Conservation (phyloP, 108 stramenopile genomes). For the Cylindrotheca fusiformis region DNA sequence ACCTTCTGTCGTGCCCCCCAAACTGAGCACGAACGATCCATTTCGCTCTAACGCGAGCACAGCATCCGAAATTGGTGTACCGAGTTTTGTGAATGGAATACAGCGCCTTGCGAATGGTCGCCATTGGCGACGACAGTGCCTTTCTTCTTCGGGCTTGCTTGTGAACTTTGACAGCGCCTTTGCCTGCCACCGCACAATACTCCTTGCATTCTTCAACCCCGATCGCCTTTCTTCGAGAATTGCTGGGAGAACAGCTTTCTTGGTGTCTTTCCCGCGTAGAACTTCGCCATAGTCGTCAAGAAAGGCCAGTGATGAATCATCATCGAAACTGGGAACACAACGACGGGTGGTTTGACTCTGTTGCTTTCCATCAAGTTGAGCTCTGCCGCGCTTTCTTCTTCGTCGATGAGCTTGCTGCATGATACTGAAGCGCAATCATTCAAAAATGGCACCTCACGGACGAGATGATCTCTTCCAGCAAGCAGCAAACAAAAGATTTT, state of each 20-base stretch:
- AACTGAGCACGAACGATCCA: conserved; percentile 27
- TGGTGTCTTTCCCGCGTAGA: conserved; percentile 5
- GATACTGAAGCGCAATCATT: too few relatives aligned
- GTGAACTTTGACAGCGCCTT: too few relatives aligned
- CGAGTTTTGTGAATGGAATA: conserved; percentile 37
- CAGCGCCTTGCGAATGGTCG: conserved; percentile 10
- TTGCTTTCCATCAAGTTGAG: too few relatives aligned
- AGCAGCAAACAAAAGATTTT: too few relatives aligned
- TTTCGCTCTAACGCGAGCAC: conserved; percentile 35
- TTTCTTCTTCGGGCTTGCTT: too few relatives aligned
- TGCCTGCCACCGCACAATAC: too few relatives aligned
- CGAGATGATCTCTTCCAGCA: too few relatives aligned
- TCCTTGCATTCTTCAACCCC: not conserved
- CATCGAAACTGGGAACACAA: conserved; percentile 1
- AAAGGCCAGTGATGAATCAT: conserved; percentile 19
- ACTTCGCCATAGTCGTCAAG: conserved; percentile 26
- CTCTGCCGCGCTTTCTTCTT: conserved; percentile 7
- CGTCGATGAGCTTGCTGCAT: conserved; percentile 5
- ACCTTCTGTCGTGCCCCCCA: conserved; percentile 15
- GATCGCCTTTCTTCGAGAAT: conserved; percentile 18
- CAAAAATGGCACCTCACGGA: too few relatives aligned
- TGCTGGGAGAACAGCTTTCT: not conserved
- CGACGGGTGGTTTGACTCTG: too few relatives aligned
- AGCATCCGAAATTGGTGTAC: conserved; percentile 34
- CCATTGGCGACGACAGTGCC: conserved; percentile 35